Conservation (phyloP, 768 basidiomycete genomes). For the Cystobasidium ongulense region DNA sequence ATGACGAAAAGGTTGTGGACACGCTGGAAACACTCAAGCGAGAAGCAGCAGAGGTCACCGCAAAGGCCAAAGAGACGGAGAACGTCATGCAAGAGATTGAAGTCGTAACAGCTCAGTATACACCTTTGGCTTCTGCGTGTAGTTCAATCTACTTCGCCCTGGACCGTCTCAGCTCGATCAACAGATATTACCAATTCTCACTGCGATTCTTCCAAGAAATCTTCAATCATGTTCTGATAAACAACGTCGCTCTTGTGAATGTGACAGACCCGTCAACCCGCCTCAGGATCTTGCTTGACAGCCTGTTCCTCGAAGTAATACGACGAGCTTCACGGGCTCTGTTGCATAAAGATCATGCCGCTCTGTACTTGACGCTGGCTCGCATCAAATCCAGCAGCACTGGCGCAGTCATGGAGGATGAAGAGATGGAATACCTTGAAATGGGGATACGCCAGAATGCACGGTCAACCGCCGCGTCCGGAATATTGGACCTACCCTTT, state of each 20-base stretch:
- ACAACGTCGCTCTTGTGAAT: constrained; percentile 78
- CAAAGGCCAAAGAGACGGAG: constrained; percentile 93
- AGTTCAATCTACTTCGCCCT: constrained; percentile 94
- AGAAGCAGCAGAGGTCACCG: constrained; percentile 91
- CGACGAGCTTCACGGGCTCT: constrained; percentile 81
- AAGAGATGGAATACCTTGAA: constrained; percentile 88
- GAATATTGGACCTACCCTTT: constrained; percentile 15
- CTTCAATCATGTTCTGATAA: constrained; percentile 86
- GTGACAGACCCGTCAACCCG: constrained; percentile 65
- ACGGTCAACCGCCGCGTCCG: constrained; percentile 52
- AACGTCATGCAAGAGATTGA: constrained; percentile 93
- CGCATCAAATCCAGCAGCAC: constrained; percentile 78
- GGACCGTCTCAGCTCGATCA: constrained; percentile 84
- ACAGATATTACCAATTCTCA: constrained; percentile 99
- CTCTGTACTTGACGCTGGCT: constrained; percentile 80
- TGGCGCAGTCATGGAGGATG: constrained; percentile 54
- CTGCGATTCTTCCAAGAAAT: constrained; percentile 96
- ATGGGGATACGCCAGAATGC: no score
- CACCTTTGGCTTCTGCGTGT: constrained; percentile 89
- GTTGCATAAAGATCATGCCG: constrained; percentile 78
- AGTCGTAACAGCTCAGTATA: constrained; percentile 85
- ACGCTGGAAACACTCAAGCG: constrained; percentile 90
- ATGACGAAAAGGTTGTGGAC: constrained; percentile 96
- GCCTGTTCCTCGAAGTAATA: constrained; percentile 81
- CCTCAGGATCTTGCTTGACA: constrained; percentile 69